These are phyloP conservation scores for Vaccinium vitisidaea DNA, from an alignment of 148 eudicot genomes.

Conservation along the genomic window DNA sequence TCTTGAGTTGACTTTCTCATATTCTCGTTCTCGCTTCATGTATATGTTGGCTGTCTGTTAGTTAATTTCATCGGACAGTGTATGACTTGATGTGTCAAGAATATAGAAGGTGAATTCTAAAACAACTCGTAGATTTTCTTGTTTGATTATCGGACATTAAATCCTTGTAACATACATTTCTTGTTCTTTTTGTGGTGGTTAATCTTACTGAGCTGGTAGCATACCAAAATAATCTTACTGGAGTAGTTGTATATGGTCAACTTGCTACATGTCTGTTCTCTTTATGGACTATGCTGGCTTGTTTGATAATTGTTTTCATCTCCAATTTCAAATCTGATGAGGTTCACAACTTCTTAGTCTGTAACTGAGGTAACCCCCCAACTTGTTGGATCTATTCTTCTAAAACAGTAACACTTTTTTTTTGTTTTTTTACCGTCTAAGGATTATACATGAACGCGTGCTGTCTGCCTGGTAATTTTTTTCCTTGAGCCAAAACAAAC, in stretches of 20 bases:
- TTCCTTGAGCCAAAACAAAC: constrained; percentile 1
- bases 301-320: background rate
- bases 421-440: background rate
- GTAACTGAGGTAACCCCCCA: background rate
- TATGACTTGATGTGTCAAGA: background rate
- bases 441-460: background rate
- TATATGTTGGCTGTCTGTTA: background rate
- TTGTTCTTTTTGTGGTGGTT: background rate
- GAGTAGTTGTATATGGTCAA: background rate
- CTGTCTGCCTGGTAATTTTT: background rate
- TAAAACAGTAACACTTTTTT: background rate
- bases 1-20: background rate
- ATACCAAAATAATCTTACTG: background rate
- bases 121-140: background rate
- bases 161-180: background rate
- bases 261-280: background rate
- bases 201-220: constrained; percentile 1
- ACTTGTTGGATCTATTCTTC: background rate
- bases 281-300: background rate
- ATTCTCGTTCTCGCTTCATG: background rate
- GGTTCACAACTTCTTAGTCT: background rate
- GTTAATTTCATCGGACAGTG: background rate
- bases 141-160: background rate
- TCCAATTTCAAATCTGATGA: background rate
- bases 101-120: background rate